These are phyloP conservation scores for Eucalyptus camaldulensis DNA, from an alignment of 345 rosid genomes.

Conservation along the genomic window DNA sequence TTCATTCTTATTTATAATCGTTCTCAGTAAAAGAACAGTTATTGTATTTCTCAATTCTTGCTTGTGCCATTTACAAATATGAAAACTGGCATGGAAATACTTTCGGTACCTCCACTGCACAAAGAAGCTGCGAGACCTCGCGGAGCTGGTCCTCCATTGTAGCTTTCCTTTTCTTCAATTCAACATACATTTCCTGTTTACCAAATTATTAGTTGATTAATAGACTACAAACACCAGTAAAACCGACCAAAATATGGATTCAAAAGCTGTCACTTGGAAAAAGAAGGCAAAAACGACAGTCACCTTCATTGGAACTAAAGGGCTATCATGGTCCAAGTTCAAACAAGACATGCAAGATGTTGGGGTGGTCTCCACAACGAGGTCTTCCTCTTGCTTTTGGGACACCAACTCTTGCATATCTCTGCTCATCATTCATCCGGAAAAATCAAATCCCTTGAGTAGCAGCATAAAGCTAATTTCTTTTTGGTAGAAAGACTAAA, in stretches of 20 bases:
- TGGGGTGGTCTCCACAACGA: slow-evolving; percentile 17
- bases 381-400: slow-evolving; percentile 37
- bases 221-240: not conserved
- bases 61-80: not conserved
- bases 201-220: not conserved
- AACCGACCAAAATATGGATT: not conserved
- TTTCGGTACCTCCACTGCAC: not conserved
- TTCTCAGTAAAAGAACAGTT: not conserved
- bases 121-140: not conserved
- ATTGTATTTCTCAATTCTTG: not conserved
- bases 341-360: slow-evolving; percentile 21
- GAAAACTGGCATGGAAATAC: not conserved
- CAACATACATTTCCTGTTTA: slow-evolving; percentile 36
- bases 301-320: slow-evolving; percentile 46
- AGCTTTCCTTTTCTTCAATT: slow-evolving; percentile 46
- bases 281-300: not conserved
- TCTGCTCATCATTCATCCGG: slow-evolving; percentile 1
- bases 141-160: slow-evolving; percentile 44
- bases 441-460: not conserved
- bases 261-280: not conserved
- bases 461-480: not conserved
- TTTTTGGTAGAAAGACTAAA: not conserved
- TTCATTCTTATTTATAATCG: not conserved
- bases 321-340: slow-evolving; percentile 18
- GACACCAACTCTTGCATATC: slow-evolving; percentile 23